Base-by-base conservation (phyloP, 2,329 filamentous ascomycete genomes). In the Whalleya microplaca region DNA sequence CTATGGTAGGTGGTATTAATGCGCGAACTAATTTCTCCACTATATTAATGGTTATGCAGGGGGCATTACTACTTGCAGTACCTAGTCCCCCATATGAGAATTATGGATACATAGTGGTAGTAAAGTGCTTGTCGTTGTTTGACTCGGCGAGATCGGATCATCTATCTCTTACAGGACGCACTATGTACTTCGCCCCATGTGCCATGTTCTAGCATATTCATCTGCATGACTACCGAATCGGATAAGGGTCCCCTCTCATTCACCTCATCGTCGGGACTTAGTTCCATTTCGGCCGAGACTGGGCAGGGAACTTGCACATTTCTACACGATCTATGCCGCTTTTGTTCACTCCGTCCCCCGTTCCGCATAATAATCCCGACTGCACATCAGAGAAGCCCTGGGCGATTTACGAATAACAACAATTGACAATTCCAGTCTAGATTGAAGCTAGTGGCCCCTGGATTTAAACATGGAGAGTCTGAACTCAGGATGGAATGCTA, bases 401-500 rank as follows among this genome's bases (percentile, higher is more conserved):
- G 10, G 8, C 32, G 10, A 37, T 37, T 12, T 14, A 3, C 32
- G 10, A 16, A 37, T 51, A 53, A 50, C 23, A 46, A 51, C 53
- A 58, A 32, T 29, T 54, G 44, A 18, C 37, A 55, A 45, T 47
- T 10, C 41, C 47, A 41, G 23, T 21, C 45, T 53, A 59, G 14
- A 46, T 32, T 45, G 52, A n/a, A 32, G 29, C 53, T 43, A 51
- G 32, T 32, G 51, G 45, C 2, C 32, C 46, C 51, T 55, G 40
- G 29, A 43, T 52, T 46, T 50, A 18, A 32, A 48, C 5, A 43
- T 48, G 21, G 32, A 21, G 23, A n/a, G 45, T 45, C 51, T 45
- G 27, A 23, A 45, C 53, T 51, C 46, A 21, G 42, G 41, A 56
- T 56, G 50, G 50, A 32, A 53, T 41, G 41, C 45, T 47, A 27